phyloP scores from a whole-genome alignment of 2,329 filamentous ascomycete genomes.

The Parascedosporium putredinis region DNA sequence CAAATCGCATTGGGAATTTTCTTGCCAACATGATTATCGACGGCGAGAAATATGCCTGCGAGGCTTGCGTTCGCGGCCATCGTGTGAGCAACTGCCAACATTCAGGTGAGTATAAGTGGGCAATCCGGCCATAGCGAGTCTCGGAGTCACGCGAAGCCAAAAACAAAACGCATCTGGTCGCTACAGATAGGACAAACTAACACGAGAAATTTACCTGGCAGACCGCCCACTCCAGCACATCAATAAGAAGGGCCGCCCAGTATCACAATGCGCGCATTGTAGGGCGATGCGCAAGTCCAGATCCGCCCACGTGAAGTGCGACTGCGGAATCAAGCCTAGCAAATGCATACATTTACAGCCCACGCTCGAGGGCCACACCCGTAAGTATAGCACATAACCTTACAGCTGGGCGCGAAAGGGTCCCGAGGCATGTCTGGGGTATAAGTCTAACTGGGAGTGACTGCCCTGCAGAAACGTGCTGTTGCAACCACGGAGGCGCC shows the following conservation, averaged over 20 bases:
- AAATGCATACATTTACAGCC: conserved; percentile 52
- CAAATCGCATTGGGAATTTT: background rate
- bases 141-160: too few species aligned
- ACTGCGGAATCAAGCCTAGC: conserved; percentile 88
- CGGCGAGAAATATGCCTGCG: conserved; percentile 96
- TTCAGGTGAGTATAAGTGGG: conserved; percentile 57
- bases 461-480: conserved; percentile 46
- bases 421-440: background rate
- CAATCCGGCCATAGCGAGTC: too few species aligned
- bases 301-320: conserved; percentile 88
- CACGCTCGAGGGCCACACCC: conserved; percentile 47
- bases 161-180: background rate
- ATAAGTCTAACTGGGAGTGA: background rate
- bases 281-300: conserved; percentile 93
- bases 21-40: conserved; percentile 62
- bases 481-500: conserved; percentile 58
- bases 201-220: conserved; percentile 24
- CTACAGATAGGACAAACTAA: too few species aligned
- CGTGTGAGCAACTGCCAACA: conserved; percentile 98
- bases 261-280: conserved; percentile 96
- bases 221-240: conserved; percentile 89
- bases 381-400: too few species aligned
- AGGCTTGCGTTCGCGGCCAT: conserved; percentile 95
- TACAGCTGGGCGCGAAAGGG: too few species aligned
- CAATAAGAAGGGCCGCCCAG: conserved; percentile 93